Base-by-base conservation (phyloP, 2,329 filamentous ascomycete genomes). In the Penicillium aurantiogriseum region DNA sequence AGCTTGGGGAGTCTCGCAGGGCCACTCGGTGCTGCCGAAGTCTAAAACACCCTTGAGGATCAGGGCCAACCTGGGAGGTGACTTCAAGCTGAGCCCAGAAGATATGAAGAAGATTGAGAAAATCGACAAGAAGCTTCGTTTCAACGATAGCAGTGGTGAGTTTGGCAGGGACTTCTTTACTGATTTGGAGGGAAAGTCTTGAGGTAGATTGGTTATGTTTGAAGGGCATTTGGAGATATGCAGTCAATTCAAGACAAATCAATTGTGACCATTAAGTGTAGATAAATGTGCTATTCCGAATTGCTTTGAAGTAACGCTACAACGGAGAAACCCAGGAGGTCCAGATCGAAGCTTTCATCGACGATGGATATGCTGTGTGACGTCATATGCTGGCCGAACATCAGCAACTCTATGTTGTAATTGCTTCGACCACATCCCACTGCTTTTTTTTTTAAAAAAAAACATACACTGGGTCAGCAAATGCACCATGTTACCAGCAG, bases 91-190 rank as follows among this genome's bases (percentile, higher is more conserved):
- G 27, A 78, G 79, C 1, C 64, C 69, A 0, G 81, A 82, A 50
- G 86, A 89, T 65, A 72, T 88, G 64, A 71, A 81, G 67, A 82
- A 80, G 72, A 82, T 86, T 51, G 74, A 78, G 39, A 66, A 60
- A 0, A 75, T 87, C 21, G 84, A 88, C 67, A 85, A 81, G 74
- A 86, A 86, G 71, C 45, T 85, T 62, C 75, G 85, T 42, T 87
- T 88, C 67, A 88, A 87, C 55, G 84, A 88, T 67, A 79, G 83
- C 5, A 82, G 78, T 43, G 73, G 67, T 7, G 75, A 72, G 23
- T 88, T 87, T 73, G 80, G 83, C 3, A 84, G 80, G 70, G 74
- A 83, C 8, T 85, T 86, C 63, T 88, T 84, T 62, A 63, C 68
- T 1, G 84, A 85, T 69, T 65, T 87, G 54, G 85, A 87, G 51